A percentile compares a stretch with the other conserved stretches of the same genome.
Conservation (phyloP, 176 grass and related monocot genomes). For the Aechmea fasciata region DNA sequence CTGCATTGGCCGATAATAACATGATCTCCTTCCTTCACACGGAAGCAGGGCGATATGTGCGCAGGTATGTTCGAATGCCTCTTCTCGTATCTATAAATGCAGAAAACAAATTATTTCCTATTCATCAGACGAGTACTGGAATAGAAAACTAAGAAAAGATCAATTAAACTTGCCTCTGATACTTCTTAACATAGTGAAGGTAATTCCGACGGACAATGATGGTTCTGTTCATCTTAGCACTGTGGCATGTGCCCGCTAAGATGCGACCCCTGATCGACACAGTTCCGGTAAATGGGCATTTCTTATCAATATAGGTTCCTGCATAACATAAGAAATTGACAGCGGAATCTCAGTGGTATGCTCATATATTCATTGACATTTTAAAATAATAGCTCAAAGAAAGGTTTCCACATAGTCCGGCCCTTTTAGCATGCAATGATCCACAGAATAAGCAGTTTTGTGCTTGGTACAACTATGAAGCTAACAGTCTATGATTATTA, state of each 20-base stretch:
- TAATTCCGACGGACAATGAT: conserved; percentile 5
- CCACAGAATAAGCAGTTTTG: no score
- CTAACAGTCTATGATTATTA: no score
- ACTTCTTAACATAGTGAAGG: conserved; percentile 9
- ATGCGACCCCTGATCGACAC: conserved; percentile 12
- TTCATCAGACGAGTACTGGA: not conserved
- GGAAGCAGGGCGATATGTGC: conserved; percentile 7
- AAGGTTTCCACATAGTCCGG: no score
- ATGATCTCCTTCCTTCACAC: conserved; percentile 10
- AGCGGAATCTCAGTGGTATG: not conserved
- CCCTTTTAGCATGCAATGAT: no score
- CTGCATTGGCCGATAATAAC: conserved; percentile 8
- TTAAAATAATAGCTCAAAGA: no score
- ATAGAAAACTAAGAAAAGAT: not conserved
- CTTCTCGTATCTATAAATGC: conserved; percentile 4
- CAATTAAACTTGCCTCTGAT: conserved; percentile 2
- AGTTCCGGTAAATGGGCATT: conserved; percentile 7
- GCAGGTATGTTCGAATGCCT: conserved; percentile 12
- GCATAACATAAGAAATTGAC: not conserved
- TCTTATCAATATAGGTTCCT: conserved; percentile 13
- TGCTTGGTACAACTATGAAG: no score
- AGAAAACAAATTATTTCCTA: not conserved
- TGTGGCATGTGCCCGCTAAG: conserved; percentile 9
- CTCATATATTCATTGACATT: not conserved
- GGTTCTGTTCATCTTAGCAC: conserved; percentile 12